Conservation (phyloP, 2,329 filamentous ascomycete genomes). For the Trichophyton mentagrophytes region DNA sequence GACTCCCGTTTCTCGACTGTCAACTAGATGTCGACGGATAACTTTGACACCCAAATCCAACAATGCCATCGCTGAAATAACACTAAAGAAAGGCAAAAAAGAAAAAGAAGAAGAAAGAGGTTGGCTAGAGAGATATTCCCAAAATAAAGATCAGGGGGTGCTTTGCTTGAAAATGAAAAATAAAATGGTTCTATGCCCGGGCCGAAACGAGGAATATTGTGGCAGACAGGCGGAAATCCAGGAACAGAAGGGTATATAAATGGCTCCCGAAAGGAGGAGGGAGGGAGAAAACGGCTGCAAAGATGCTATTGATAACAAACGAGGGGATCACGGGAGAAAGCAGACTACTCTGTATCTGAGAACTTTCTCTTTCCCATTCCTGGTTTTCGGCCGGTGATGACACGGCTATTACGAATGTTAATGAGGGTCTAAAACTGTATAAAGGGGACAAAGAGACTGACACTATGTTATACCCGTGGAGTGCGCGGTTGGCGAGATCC, state of each 20-base stretch:
- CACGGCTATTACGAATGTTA: neutral
- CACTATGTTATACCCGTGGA: constrained; percentile 7
- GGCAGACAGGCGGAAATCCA: neutral
- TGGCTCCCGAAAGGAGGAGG: neutral
- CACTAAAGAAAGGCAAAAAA: neutral
- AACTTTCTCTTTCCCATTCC: neutral
- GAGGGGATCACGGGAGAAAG: neutral
- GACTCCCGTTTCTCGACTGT: neutral
- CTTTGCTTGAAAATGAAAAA: neutral
- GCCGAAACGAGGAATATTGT: neutral
- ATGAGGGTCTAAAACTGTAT: neutral
- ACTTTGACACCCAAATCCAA: neutral
- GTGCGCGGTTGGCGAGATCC: constrained; percentile 3
- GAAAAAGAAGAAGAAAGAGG: neutral
- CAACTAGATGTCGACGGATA: neutral
- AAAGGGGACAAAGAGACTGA: neutral
- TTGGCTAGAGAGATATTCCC: neutral
- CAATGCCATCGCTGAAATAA: constrained; percentile 1
- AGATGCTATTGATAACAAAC: neutral
- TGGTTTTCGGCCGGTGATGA: constrained; percentile 2
- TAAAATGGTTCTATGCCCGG: neutral
- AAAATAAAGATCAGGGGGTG: neutral
- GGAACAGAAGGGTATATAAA: neutral
- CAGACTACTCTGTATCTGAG: neutral
- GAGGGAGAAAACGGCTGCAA: neutral